Percentiles rank a stretch among this genome's conserved stretches.
Evolutionary conservation across 768 basidiomycete genomes (phyloP).

Genomic region (Megacollybia marginata): DNA sequence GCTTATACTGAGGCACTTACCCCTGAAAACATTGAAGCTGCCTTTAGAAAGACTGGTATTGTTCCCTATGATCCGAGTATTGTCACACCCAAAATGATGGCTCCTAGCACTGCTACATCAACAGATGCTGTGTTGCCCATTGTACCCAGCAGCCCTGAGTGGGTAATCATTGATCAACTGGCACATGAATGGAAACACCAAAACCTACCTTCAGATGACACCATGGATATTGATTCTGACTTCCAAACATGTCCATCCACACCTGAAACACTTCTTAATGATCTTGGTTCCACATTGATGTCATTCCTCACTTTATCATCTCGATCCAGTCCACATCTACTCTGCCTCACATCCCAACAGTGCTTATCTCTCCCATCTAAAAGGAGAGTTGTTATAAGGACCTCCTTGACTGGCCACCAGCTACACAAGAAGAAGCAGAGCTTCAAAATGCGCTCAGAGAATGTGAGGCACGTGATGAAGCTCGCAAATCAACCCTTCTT

Average conservation of each 20-base stretch:
- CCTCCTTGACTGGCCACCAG: not conserved
- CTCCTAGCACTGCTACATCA: slow-evolving; percentile 15
- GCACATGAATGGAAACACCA: slow-evolving; percentile 1
- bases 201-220: not conserved
- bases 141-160: slow-evolving; percentile 15
- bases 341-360: not conserved
- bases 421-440: slow-evolving; percentile 1
- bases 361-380: not conserved
- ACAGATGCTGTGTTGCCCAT: slow-evolving; percentile 10
- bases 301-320: not conserved
- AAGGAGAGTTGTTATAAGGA: not conserved
- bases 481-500: slow-evolving; percentile 5
- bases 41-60: slow-evolving; percentile 16
- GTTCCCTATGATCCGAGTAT: slow-evolving; percentile 14
- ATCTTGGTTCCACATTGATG: not conserved
- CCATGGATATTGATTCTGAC: not conserved
- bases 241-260: not conserved
- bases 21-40: slow-evolving; percentile 6
- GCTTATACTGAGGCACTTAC: slow-evolving; percentile 10
- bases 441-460: slow-evolving; percentile 1
- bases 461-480: not conserved
- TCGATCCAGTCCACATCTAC: too few relatives aligned
- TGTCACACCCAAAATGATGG: slow-evolving; percentile 16
- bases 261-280: not conserved
- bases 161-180: slow-evolving; percentile 11